Base-by-base conservation (phyloP, 1,284 basidiomycete genomes). In the Ganoderma leucocontextum region DNA sequence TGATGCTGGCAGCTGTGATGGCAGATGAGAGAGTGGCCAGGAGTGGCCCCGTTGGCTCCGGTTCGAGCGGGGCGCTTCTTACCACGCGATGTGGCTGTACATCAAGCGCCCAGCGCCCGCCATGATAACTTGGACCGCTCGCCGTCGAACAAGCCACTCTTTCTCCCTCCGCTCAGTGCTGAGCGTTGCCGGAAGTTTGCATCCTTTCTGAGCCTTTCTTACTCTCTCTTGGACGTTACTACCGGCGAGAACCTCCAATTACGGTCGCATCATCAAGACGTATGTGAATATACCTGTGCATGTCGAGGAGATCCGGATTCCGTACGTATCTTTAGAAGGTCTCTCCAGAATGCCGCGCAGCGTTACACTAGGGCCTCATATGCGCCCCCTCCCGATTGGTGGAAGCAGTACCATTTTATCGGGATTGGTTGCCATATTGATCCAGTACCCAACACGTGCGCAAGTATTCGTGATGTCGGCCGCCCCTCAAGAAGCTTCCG, bases 341-440 rank as follows among this genome's bases (percentile, higher is more conserved):
- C 25, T 35, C 52, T 17, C 52, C 52, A 55, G 33, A 29, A 55
- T 10, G 4, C 25, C 13, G 22, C 12, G 2, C 52, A 29, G 52
- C 52, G 52, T 55, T 35, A 58, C 33, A 58, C 15, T 38, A 35
- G 9, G 35, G 19, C 55, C 55, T 38, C 35, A 58, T 58, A 58
- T 58, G 55, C 55, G 35, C 15, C 55, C 55, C 36, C 55, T 58
- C 55, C 55, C 55, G 55, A 58, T 58, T 58, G 55, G 55, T 19
- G 55, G 55, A 58, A 58, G 55, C 55, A 58, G 29, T 58, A 58
- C 55, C 55, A 38, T 10, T 38, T 35, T 35, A 38, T 38, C 55
- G 55, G 55, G 17, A 22, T n/a, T 38, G 55, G 55, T 58, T 58
- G 15, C 55, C 55, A 58, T 38, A 36, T 58, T 38, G 55, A 58